A percentile compares a stretch with the other conserved stretches of the same genome.
Conservation (phyloP, 352 stramenopile species). For the Phytophthora brassicae region DNA sequence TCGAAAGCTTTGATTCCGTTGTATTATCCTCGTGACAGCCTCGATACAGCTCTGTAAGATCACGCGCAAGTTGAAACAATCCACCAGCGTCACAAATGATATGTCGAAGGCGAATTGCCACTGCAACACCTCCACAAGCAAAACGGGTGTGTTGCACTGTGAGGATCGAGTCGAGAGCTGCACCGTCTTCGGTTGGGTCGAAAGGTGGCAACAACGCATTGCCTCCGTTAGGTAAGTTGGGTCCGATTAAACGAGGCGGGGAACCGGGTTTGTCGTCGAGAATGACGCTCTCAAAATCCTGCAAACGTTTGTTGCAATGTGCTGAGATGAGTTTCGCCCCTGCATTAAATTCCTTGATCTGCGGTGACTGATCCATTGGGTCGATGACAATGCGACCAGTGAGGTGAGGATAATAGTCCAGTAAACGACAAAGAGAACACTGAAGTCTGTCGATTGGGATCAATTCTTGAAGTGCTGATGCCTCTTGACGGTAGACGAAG, state of each 20-base stretch:
- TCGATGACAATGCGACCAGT: slow-evolving; percentile 15
- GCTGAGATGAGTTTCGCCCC: slow-evolving; percentile 9
- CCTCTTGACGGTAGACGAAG: slow-evolving; percentile 20
- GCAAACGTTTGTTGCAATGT: slow-evolving; percentile 1
- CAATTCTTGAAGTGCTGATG: slow-evolving; percentile 2
- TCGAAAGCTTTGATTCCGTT: neutral
- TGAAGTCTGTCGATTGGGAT: slow-evolving; percentile 13
- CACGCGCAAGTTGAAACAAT: slow-evolving; percentile 17
- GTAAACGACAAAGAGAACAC: neutral
- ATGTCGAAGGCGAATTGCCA: slow-evolving; percentile 24
- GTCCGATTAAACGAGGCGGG: slow-evolving; percentile 13
- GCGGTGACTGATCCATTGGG: slow-evolving; percentile 1
- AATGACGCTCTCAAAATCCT: neutral
- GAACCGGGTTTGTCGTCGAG: slow-evolving; percentile 24
- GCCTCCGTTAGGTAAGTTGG: slow-evolving; percentile 19
- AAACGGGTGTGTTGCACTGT: slow-evolving; percentile 28
- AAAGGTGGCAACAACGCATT: slow-evolving; percentile 26
- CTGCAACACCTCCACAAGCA: slow-evolving; percentile 19
- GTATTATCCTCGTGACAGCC: neutral
- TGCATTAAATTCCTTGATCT: slow-evolving; percentile 4
- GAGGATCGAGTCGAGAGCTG: slow-evolving; percentile 20
- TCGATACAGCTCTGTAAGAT: slow-evolving; percentile 19
- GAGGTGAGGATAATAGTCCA: slow-evolving; percentile 16
- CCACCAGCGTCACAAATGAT: slow-evolving; percentile 29
- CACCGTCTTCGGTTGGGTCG: slow-evolving; percentile 18